These are phyloP conservation scores for Plantago major DNA, from an alignment of 257 asterid species.

Conservation along the genomic window DNA sequence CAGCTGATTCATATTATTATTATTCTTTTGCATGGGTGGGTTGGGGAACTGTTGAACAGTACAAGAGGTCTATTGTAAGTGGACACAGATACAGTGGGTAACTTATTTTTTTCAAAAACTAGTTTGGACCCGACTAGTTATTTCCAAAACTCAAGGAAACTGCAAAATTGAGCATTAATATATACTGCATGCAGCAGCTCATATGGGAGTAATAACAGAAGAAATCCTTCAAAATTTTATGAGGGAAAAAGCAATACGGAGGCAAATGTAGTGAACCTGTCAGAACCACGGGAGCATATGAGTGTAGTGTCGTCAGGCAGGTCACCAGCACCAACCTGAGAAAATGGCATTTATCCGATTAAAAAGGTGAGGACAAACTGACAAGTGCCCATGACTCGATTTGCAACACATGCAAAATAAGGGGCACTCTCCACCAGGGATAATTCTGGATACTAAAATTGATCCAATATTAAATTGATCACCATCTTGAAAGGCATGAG, in stretches of 20 bases:
- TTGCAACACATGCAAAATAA: constrained; percentile 11
- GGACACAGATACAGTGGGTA: too few relatives aligned
- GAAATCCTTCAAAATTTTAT: background rate
- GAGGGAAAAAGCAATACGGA: background rate
- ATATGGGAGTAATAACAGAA: background rate
- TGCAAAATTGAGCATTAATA: too few relatives aligned
- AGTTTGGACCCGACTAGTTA: too few relatives aligned
- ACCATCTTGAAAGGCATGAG: background rate
- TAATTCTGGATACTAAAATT: background rate
- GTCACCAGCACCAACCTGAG: constrained; percentile 91
- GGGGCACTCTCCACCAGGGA: background rate
- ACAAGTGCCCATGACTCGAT: background rate
- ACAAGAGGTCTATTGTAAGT: too few relatives aligned
- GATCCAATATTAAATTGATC: background rate
- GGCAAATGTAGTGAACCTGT: constrained; percentile 55
- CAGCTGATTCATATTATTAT: too few relatives aligned
- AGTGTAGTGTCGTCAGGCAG: constrained; percentile 92
- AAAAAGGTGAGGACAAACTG: constrained; percentile 9
- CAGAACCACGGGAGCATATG: constrained; percentile 76
- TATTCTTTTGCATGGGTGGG: too few relatives aligned
- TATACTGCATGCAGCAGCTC: background rate
- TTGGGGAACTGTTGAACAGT: too few relatives aligned
- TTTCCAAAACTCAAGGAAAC: too few relatives aligned
- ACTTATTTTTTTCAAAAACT: too few relatives aligned
- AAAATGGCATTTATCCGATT: constrained; percentile 8